These are phyloP conservation scores for Candida endomychidarum DNA, from an alignment of 805 yeast genomes.

Conservation along the genomic window DNA sequence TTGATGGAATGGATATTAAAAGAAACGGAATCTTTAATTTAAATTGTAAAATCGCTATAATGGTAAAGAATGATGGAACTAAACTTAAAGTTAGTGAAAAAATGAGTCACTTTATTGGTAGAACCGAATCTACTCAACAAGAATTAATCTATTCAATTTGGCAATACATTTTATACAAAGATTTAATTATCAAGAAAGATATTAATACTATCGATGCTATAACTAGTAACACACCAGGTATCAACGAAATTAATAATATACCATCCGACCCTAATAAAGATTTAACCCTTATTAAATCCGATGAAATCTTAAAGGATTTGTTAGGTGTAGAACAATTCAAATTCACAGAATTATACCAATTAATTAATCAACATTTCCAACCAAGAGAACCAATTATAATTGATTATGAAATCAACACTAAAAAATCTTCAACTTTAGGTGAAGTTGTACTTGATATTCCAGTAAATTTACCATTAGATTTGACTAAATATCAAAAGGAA, in stretches of 20 bases:
- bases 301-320: constrained; percentile 45
- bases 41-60: constrained; percentile 67
- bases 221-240: constrained; percentile 22
- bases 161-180: constrained; percentile 74
- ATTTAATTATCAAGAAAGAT: constrained; percentile 42
- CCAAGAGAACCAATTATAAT: constrained; percentile 81
- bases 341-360: constrained; percentile 71
- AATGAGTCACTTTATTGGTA: constrained; percentile 71
- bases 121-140: constrained; percentile 78
- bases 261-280: constrained; percentile 26
- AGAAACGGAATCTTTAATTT: constrained; percentile 64
- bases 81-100: constrained; percentile 61
- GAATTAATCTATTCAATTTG: constrained; percentile 77
- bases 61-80: constrained; percentile 64
- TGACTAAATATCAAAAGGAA: constrained; percentile 37
- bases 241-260: constrained; percentile 18
- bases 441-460: constrained; percentile 75
- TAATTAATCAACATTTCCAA: constrained; percentile 64
- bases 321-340: constrained; percentile 55
- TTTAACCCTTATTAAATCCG: constrained; percentile 37
- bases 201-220: constrained; percentile 39
- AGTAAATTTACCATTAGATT: constrained; percentile 39
- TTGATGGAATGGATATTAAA: constrained; percentile 88
- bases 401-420: constrained; percentile 74
- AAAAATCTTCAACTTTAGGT: constrained; percentile 75